Conservation (phyloP, 805 yeast genomes). For the Pichia thaimueangensis region DNA sequence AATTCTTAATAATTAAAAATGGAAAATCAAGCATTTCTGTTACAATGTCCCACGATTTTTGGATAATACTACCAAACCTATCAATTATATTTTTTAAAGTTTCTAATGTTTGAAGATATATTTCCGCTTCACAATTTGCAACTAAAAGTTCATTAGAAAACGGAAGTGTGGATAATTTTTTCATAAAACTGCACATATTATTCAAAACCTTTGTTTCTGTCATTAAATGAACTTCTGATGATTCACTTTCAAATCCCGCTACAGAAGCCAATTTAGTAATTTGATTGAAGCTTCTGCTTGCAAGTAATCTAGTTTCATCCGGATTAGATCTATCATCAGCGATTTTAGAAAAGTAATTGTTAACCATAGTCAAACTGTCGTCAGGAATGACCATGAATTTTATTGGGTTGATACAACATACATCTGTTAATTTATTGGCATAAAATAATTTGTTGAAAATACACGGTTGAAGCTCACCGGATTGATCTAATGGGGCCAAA, state of each 20-base stretch:
- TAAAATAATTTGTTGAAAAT: constrained; percentile 51
- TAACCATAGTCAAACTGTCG: constrained; percentile 42
- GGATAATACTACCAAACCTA: constrained; percentile 59
- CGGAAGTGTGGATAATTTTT: constrained; percentile 33
- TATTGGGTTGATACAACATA: constrained; percentile 45
- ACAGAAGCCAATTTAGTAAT: constrained; percentile 38
- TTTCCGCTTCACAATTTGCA: constrained; percentile 58
- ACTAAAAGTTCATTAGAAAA: constrained; percentile 37
- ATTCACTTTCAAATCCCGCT: constrained; percentile 32
- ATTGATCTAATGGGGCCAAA: constrained; percentile 17
- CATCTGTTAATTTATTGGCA: constrained; percentile 44
- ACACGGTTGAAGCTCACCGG: constrained; percentile 32
- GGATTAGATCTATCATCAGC: constrained; percentile 38
- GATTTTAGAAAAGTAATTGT: constrained; percentile 40
- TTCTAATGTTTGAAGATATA: constrained; percentile 53
- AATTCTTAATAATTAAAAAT: constrained; percentile 36
- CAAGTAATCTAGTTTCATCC: constrained; percentile 40
- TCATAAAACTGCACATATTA: constrained; percentile 42
- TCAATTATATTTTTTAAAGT: constrained; percentile 71
- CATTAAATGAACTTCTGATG: constrained; percentile 9
- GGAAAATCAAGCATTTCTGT: constrained; percentile 58
- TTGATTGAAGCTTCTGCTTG: constrained; percentile 47
- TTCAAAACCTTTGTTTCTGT: constrained; percentile 44
- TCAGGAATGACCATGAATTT: constrained; percentile 42
- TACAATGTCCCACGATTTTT: constrained; percentile 62